Conservation (phyloP, 257 asterid species). For the Penstemon davidsonii region DNA sequence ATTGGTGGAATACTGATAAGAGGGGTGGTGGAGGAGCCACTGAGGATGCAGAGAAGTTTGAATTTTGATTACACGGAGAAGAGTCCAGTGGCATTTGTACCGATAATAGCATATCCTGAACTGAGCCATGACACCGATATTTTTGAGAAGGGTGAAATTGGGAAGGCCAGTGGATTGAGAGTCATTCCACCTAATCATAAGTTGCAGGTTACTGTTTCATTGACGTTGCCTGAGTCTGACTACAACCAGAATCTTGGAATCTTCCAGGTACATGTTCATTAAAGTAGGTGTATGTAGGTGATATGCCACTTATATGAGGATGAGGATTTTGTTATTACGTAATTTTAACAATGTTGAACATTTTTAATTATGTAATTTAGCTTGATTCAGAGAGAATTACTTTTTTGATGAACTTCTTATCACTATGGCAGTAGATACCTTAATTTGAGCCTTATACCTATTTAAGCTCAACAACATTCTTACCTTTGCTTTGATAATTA, state of each 20-base stretch:
- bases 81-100: conserved; percentile 80
- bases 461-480: neutral
- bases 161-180: conserved; percentile 42
- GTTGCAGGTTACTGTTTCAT: conserved; percentile 66
- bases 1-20: conserved; percentile 61
- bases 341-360: neutral
- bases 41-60: conserved; percentile 56
- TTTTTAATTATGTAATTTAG: conserved; percentile 2
- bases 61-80: conserved; percentile 85
- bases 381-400: conserved; percentile 7
- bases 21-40: conserved; percentile 70
- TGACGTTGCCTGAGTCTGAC: conserved; percentile 79
- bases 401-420: neutral
- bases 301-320: conserved; percentile 12
- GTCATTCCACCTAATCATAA: conserved; percentile 65
- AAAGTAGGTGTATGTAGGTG: conserved; percentile 11
- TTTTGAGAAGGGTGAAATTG: conserved; percentile 39
- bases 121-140: conserved; percentile 37
- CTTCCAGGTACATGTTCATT: conserved; percentile 62
- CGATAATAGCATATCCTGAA: conserved; percentile 40
- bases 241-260: conserved; percentile 88
- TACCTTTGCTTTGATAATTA: neutral
- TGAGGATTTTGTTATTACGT: conserved; percentile 14
- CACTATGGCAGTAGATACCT: neutral
- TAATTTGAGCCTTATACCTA: neutral